These are phyloP conservation scores for Coriaria nepalensis DNA, from an alignment of 306 rosid genomes.

Conservation along the genomic window DNA sequence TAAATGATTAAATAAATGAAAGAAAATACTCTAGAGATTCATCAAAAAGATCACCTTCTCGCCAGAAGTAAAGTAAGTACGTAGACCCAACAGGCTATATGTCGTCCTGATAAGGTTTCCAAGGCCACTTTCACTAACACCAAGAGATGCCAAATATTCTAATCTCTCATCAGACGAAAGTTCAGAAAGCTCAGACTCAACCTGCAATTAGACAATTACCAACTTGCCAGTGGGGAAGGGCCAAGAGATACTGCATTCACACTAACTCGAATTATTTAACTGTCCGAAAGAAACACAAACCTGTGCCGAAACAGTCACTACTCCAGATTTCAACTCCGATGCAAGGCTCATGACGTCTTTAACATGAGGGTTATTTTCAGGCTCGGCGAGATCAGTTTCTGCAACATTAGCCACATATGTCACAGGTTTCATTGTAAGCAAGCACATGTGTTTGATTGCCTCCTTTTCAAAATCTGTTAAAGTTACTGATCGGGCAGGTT, in stretches of 20 bases:
- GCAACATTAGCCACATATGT: conserved; percentile 91
- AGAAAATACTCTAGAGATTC: conserved; percentile 5
- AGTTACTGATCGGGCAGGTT: conserved; percentile 86
- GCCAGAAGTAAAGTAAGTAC: conserved; percentile 90
- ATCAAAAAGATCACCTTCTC: conserved; percentile 55
- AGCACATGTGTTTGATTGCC: conserved; percentile 67
- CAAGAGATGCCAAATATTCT: conserved; percentile 83
- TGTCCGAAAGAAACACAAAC: conserved; percentile 20
- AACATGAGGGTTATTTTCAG: conserved; percentile 47
- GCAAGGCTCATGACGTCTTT: conserved; percentile 56
- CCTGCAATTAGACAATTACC: conserved; percentile 40
- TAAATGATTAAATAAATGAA: conserved; percentile 7
- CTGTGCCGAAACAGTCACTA: conserved; percentile 92
- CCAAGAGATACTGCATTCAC: neutral
- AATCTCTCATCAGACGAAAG: conserved; percentile 69
- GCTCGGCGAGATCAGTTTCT: conserved; percentile 76
- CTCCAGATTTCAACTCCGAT: conserved; percentile 63
- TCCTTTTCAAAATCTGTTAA: conserved; percentile 69
- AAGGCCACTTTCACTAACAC: conserved; percentile 87
- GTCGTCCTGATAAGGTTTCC: conserved; percentile 90
- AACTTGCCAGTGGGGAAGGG: neutral
- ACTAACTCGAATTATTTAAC: neutral
- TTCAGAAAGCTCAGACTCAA: conserved; percentile 92
- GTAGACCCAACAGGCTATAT: conserved; percentile 66
- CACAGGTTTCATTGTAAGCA: conserved; percentile 85